Conservation (phyloP, 2,329 filamentous ascomycete genomes). For the Fusarium nanum region DNA sequence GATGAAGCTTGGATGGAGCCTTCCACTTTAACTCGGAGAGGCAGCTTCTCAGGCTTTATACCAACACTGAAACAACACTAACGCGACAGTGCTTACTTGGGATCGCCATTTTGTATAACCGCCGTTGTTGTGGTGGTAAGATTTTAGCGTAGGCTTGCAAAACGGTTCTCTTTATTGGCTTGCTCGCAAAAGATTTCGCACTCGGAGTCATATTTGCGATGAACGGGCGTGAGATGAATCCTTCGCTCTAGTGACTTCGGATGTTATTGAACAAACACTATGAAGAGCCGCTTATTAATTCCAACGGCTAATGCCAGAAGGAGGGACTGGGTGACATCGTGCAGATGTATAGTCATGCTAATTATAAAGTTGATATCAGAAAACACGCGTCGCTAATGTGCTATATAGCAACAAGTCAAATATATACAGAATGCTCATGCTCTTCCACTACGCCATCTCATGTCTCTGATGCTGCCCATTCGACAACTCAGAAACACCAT, state of each 20-base stretch:
- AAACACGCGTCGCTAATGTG: slow-evolving; percentile 8
- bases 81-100: not conserved
- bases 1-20: not conserved
- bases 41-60: not conserved
- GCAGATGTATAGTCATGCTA: not conserved
- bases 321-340: not conserved
- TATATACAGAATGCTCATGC: not conserved
- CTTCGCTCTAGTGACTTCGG: not conserved
- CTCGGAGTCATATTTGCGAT: not conserved
- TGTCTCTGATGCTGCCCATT: slow-evolving; percentile 1
- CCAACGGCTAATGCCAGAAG: not conserved
- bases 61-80: not conserved
- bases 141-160: not conserved
- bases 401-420: not conserved
- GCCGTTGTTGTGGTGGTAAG: not conserved
- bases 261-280: not conserved
- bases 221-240: not conserved
- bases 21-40: not conserved
- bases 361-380: not conserved
- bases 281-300: rapidly evolving
- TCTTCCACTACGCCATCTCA: slow-evolving; percentile 9
- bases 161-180: not conserved
- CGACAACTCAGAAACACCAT: not conserved
- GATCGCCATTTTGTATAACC: not conserved
- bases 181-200: not conserved